phyloP scores from a whole-genome alignment of 2,329 filamentous ascomycete genomes.

The Claviceps capensis region DNA sequence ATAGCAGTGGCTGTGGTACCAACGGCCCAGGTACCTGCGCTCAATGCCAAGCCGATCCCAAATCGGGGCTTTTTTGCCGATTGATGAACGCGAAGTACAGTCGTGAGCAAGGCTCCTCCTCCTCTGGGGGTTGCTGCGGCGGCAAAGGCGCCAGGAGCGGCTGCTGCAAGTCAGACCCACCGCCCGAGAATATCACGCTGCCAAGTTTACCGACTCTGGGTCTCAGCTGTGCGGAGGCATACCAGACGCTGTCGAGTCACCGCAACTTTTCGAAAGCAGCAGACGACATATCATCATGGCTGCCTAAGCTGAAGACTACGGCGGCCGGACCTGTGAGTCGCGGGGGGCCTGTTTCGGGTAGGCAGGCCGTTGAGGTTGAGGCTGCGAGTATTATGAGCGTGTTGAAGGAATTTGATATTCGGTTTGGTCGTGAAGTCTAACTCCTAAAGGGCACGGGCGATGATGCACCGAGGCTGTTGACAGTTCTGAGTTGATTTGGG shows the following conservation, averaged over 20 bases:
- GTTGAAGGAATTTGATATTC: slow-evolving; percentile 65
- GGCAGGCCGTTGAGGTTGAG: slow-evolving; percentile 61
- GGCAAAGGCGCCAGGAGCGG: slow-evolving; percentile 44
- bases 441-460: neutral
- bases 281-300: slow-evolving; percentile 62
- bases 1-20: slow-evolving; percentile 37
- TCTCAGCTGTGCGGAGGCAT: slow-evolving; percentile 62
- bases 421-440: slow-evolving; percentile 42
- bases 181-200: slow-evolving; percentile 21
- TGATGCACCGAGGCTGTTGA: neutral
- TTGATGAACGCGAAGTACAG: slow-evolving; percentile 56
- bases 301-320: slow-evolving; percentile 56
- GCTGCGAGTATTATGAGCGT: slow-evolving; percentile 77
- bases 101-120: slow-evolving; percentile 21
- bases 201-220: slow-evolving; percentile 35
- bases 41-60: slow-evolving; percentile 64
- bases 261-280: slow-evolving; percentile 61
- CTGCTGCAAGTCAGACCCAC: slow-evolving; percentile 42
- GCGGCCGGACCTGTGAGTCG: slow-evolving; percentile 19
- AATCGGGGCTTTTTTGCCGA: slow-evolving; percentile 72
- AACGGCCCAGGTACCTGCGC: slow-evolving; percentile 67
- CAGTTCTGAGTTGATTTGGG: too few relatives aligned
- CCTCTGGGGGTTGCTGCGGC: slow-evolving; percentile 40
- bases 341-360: slow-evolving; percentile 20
- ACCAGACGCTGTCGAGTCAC: slow-evolving; percentile 65